Evolutionary conservation across 768 basidiomycete species (phyloP), one percentile per base, ranked within the genome.

Genomic region (Artomyces pyxidatus): DNA sequence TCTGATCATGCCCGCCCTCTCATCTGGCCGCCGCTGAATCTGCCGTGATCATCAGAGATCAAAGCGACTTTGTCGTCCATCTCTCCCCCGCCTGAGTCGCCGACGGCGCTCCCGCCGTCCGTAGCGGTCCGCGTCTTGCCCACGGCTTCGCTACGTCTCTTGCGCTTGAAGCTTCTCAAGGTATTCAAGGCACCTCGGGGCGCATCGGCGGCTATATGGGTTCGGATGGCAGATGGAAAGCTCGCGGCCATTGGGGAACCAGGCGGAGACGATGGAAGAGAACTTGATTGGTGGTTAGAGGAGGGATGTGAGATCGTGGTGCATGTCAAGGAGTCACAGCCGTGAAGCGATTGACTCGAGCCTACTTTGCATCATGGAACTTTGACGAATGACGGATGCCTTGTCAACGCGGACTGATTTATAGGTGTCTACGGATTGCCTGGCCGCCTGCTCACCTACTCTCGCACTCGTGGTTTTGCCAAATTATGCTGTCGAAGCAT

Each of bases 261-360:
- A 16, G 50, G 43, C 11, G 53, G 47, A 14, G 56, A 74, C 25
- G 79, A 85, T 43, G 55, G 61, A 11, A 75, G 74, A 47, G 74
- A 80, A 45, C 61, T 89, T 37, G 77, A 72, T 50, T 88, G 85
- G 85, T 76, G 88, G 6, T 59, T 90, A 30, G 84, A 88, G 49
- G 72, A 76, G 7, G 75, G 61, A 17, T 67, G 70, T 48, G 59
- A 67, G 49, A 56, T 77, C 23, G 39, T 63, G 4, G 49, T 63
- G 32, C 54, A 52, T 45, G 30, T 45, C 39, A 48, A 42, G 29
- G 17, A 32, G 8, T 53, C 22, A 37, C 30, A 14, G 3, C n/a
- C n/a, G n/a, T n/a, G n/a, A n/a, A n/a, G n/a, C n/a, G n/a, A n/a
- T n/a, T n/a, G n/a, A n/a, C n/a, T n/a, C n/a, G n/a, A n/a, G n/a